These are phyloP conservation scores for Saccharomycopsis hybrid DNA, from an alignment of 1,139 yeast genomes.

Conservation along the genomic window DNA sequence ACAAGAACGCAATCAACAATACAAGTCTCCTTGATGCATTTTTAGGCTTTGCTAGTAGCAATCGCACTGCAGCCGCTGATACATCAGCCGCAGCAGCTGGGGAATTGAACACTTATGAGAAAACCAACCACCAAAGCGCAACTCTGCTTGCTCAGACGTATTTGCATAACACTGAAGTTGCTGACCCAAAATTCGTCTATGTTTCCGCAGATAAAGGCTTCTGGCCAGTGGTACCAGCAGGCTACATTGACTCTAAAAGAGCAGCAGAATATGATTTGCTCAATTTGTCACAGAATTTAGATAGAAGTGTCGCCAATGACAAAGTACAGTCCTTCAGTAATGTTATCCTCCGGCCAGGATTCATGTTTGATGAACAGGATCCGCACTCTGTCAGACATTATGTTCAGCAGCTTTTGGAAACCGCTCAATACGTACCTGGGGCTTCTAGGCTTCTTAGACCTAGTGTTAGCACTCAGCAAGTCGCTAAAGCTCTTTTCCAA, in stretches of 20 bases:
- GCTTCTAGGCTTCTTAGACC: constrained; percentile 54
- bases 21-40: background rate
- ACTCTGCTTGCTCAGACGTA: constrained; percentile 11
- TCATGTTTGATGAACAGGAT: constrained; percentile 60
- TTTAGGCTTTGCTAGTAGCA: background rate
- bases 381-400: constrained; percentile 30
- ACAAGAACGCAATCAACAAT: constrained; percentile 47
- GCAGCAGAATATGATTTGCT: constrained; percentile 60
- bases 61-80: constrained; percentile 30
- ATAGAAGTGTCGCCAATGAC: constrained; percentile 14
- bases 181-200: constrained; percentile 45
- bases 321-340: constrained; percentile 41
- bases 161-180: constrained; percentile 13
- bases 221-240: constrained; percentile 59
- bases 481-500: constrained; percentile 50
- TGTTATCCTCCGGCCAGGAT: constrained; percentile 70
- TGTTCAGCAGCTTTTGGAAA: constrained; percentile 31
- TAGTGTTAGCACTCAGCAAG: constrained; percentile 60
- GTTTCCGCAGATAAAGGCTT: constrained; percentile 69
- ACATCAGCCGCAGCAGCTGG: constrained; percentile 16
- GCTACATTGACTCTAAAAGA: constrained; percentile 69
- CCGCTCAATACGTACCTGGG: constrained; percentile 28
- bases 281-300: background rate
- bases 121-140: constrained; percentile 26
- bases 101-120: constrained; percentile 4